These are phyloP conservation scores for Aspergillus jensenii DNA, from an alignment of 2,329 filamentous ascomycete genomes.

Conservation along the genomic window DNA sequence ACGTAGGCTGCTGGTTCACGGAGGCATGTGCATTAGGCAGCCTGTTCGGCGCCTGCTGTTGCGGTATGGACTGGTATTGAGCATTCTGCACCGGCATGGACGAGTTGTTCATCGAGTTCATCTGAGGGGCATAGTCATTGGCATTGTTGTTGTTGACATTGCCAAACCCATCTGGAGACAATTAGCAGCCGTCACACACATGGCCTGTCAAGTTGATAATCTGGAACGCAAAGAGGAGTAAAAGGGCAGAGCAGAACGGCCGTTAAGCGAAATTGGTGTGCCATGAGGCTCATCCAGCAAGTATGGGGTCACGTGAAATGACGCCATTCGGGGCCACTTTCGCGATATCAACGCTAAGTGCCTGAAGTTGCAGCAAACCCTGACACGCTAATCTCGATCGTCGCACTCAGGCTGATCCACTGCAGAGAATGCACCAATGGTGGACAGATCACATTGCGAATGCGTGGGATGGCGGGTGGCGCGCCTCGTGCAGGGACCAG, in stretches of 20 bases:
- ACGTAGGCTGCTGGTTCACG: conserved; percentile 17
- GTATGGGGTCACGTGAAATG: conserved; percentile 36
- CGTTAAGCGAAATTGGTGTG: neutral
- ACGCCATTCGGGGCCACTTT: conserved; percentile 29
- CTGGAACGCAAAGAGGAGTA: neutral
- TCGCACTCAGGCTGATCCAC: conserved; percentile 12
- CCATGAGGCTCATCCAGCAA: neutral
- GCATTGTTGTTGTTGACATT: conserved; percentile 32
- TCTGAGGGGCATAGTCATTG: conserved; percentile 29
- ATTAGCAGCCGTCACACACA: conserved; percentile 7
- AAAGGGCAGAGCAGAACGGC: neutral
- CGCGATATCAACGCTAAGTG: conserved; percentile 21
- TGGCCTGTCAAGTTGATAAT: neutral
- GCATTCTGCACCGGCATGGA: conserved; percentile 25
- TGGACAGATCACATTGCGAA: conserved; percentile 14
- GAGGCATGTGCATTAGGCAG: conserved; percentile 16
- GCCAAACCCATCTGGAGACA: conserved; percentile 29
- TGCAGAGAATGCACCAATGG: conserved; percentile 16
- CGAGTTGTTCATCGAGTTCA: conserved; percentile 28
- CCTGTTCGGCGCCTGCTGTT: conserved; percentile 18
- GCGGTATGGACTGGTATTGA: conserved; percentile 22
- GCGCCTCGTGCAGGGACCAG: conserved; percentile 15
- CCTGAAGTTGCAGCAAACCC: conserved; percentile 17
- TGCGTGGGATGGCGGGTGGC: conserved; percentile 11
- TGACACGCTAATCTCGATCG: conserved; percentile 16